phyloP scores from a whole-genome alignment of 208 protist species.

The Acanthamoeba royreba region DNA sequence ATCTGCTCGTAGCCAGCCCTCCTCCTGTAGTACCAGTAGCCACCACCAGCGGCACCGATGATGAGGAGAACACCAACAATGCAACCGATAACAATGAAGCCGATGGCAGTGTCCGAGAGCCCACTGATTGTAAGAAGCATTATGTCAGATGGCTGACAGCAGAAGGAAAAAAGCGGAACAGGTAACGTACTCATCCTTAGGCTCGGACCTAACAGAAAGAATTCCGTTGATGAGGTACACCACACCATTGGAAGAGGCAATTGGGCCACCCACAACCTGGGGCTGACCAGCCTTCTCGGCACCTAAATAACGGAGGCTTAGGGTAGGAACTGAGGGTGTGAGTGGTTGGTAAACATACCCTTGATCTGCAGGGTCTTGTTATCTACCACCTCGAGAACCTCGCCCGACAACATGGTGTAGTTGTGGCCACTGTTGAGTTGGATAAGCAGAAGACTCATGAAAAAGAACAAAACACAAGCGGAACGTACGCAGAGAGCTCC shows the following conservation, averaged over 20 bases:
- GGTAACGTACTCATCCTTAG: not conserved
- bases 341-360: too few species aligned
- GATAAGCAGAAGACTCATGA: not conserved
- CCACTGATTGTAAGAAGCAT: not conserved
- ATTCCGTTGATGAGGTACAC: slow-evolving; percentile 14
- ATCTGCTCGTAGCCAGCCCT: slow-evolving; percentile 29
- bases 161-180: not conserved
- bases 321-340: too few species aligned
- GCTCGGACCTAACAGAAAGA: not conserved
- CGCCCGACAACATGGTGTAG: not conserved
- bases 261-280: not conserved
- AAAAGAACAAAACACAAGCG: not conserved
- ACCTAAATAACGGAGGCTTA: too few species aligned
- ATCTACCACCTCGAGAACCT: not conserved
- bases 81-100: slow-evolving; percentile 45
- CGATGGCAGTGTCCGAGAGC: not conserved
- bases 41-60: not conserved
- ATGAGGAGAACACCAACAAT: slow-evolving; percentile 30
- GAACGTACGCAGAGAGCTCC: not conserved
- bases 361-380: not conserved
- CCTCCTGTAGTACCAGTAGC: slow-evolving; percentile 41
- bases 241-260: not conserved
- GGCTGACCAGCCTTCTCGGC: not conserved
- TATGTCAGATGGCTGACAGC: not conserved
- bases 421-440: not conserved